Percentiles rank a stretch among this genome's conserved stretches.
Conservation (phyloP, 2,329 filamentous ascomycete genomes). For the Sordariomycetes sp. region DNA sequence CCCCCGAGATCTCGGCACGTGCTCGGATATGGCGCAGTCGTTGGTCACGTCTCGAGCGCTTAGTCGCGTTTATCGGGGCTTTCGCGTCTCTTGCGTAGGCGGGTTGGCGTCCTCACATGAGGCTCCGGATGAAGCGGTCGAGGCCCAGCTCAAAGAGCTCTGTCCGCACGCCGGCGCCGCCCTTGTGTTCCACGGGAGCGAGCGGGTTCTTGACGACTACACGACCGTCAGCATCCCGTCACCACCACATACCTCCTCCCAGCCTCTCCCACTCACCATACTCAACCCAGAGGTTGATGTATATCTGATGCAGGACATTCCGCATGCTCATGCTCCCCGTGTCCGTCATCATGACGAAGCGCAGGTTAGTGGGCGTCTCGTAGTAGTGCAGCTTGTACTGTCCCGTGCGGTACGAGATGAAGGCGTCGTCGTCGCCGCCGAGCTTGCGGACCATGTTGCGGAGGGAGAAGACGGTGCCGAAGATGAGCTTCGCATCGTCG, state of each 20-base stretch:
- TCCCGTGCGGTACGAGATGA: constrained; percentile 83
- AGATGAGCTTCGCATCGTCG: constrained; percentile 93
- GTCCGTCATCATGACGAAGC: constrained; percentile 95
- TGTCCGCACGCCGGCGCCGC: constrained; percentile 55
- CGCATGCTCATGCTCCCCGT: constrained; percentile 80
- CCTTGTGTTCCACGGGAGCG: constrained; percentile 54
- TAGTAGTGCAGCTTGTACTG: constrained; percentile 99
- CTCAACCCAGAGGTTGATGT: constrained; percentile 95
- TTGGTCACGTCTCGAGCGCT: too few relatives aligned
- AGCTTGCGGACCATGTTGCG: constrained; percentile 95
- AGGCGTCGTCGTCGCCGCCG: constrained; percentile 85
- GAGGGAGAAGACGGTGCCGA: constrained; percentile 90
- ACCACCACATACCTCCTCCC: not conserved
- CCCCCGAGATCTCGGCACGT: too few relatives aligned
- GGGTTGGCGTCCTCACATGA: constrained; percentile 37
- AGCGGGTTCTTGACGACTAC: constrained; percentile 59
- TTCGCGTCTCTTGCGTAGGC: too few relatives aligned
- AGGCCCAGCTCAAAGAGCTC: constrained; percentile 60
- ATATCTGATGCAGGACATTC: constrained; percentile 93
- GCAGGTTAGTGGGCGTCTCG: constrained; percentile 90
- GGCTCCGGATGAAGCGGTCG: constrained; percentile 62
- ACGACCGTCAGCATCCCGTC: not conserved
- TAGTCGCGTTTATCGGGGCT: too few relatives aligned
- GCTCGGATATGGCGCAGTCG: too few relatives aligned
- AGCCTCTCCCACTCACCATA: constrained; percentile 55